These are phyloP conservation scores for Tetramitus jugosus DNA, from an alignment of 208 protist genomes.

Conservation along the genomic window DNA sequence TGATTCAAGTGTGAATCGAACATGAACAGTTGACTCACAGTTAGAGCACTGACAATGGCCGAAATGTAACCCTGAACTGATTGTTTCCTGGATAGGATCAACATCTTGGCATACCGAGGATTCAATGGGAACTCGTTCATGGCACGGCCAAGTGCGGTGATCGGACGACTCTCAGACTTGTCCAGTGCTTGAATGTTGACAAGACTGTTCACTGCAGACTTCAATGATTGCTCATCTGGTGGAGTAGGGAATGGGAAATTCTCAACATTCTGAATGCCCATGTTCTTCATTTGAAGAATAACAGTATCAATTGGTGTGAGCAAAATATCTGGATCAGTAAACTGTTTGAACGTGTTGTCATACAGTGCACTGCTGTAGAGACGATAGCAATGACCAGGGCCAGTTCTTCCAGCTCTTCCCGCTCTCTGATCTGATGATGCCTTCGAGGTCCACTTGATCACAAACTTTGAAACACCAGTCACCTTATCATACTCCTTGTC, in stretches of 20 bases:
- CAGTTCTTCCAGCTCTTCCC: constrained; percentile 56
- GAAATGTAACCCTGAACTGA: not conserved
- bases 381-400: constrained; percentile 53
- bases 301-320: constrained; percentile 50
- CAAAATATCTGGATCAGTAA: constrained; percentile 55
- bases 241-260: constrained; percentile 24
- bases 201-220: not conserved
- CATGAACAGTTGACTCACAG: constrained; percentile 10
- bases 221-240: not conserved
- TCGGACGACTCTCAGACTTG: not conserved
- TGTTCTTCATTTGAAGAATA: constrained; percentile 22
- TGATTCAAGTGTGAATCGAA: not conserved
- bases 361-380: constrained; percentile 44
- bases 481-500: constrained; percentile 36
- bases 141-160: not conserved
- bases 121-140: not conserved
- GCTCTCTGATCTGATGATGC: constrained; percentile 50
- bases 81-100: not conserved
- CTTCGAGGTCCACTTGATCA: constrained; percentile 58
- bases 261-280: constrained; percentile 9
- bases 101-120: constrained; percentile 21
- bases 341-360: constrained; percentile 24
- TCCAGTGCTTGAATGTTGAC: too few species aligned
- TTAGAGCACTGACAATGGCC: not conserved
- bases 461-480: constrained; percentile 46